These are phyloP conservation scores for Blepharisma undulans DNA, from an alignment of 169 alveolate genomes.

Conservation along the genomic window DNA sequence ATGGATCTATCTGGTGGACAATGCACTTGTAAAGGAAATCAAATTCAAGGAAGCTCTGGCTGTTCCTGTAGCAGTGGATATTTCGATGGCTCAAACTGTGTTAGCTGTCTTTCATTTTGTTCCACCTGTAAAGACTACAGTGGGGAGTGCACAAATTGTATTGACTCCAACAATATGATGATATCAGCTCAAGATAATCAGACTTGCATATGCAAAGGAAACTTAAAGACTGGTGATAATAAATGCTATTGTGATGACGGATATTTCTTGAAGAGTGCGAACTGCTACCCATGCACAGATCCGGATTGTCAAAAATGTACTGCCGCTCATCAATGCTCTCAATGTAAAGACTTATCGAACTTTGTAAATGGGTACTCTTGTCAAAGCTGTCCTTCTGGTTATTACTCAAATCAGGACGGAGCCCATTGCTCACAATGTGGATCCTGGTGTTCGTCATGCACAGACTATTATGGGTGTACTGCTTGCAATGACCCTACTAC, in stretches of 20 bases:
- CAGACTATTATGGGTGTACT: neutral
- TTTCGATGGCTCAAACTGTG: neutral
- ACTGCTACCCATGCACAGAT: neutral
- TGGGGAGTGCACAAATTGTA: neutral
- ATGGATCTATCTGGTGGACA: neutral
- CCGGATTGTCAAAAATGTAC: neutral
- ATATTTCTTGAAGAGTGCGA: neutral
- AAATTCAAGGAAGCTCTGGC: neutral
- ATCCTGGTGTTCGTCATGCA: neutral
- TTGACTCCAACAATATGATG: neutral
- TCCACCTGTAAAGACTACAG: neutral
- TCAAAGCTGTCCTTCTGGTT: neutral
- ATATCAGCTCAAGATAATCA: neutral
- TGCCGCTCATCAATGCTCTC: neutral
- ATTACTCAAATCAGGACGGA: neutral
- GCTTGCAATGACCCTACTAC: neutral
- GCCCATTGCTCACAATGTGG: neutral
- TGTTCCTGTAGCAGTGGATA: neutral
- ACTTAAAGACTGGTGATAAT: neutral
- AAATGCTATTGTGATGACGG: neutral
- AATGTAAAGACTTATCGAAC: neutral
- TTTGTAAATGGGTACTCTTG: neutral
- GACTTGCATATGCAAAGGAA: neutral
- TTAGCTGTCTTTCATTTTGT: neutral
- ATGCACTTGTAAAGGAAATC: neutral